Percentiles rank a stretch among this genome's conserved stretches.
Evolutionary conservation across 2,329 filamentous ascomycete genomes (phyloP).

Genomic region (Aspergillus puulaauensis): DNA sequence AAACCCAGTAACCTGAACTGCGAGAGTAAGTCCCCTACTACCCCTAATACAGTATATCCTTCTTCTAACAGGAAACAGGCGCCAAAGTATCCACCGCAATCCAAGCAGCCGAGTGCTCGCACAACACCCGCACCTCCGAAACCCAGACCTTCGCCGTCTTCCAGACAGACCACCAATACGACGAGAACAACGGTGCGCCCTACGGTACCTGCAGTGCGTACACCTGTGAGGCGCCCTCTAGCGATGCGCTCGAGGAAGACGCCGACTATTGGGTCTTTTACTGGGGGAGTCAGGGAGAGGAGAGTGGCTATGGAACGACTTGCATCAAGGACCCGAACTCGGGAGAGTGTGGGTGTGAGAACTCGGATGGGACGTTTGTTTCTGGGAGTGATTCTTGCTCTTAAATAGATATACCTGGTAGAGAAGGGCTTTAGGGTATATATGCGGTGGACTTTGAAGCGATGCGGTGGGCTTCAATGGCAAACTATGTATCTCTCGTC

Average conservation of each 20-base stretch:
- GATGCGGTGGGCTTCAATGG: no score
- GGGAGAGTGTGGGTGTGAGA: slow-evolving; percentile 45
- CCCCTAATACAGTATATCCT: not conserved
- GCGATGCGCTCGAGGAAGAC: slow-evolving; percentile 28
- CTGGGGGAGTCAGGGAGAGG: slow-evolving; percentile 27
- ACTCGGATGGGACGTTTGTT: slow-evolving; percentile 41
- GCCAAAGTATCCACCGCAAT: slow-evolving; percentile 36
- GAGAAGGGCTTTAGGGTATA: no score
- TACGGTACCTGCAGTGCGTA: slow-evolving; percentile 51
- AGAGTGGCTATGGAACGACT: slow-evolving; percentile 22
- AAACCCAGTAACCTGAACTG: slow-evolving; percentile 30
- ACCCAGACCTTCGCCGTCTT: slow-evolving; percentile 42
- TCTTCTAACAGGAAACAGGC: slow-evolving; percentile 16
- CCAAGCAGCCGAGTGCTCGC: slow-evolving; percentile 40
- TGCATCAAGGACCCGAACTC: slow-evolving; percentile 43
- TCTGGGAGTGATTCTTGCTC: slow-evolving; percentile 19
- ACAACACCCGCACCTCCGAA: slow-evolving; percentile 37
- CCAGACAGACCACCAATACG: slow-evolving; percentile 47
- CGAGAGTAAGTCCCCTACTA: slow-evolving; percentile 19
- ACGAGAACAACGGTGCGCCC: slow-evolving; percentile 43
- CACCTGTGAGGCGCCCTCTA: slow-evolving; percentile 38
- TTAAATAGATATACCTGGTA: no score
- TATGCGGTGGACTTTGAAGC: no score
- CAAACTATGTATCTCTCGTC: no score
- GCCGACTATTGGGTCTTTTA: slow-evolving; percentile 46